These are phyloP conservation scores for Podaxis sp. DNA, from an alignment of 768 basidiomycete species.

Conservation along the genomic window DNA sequence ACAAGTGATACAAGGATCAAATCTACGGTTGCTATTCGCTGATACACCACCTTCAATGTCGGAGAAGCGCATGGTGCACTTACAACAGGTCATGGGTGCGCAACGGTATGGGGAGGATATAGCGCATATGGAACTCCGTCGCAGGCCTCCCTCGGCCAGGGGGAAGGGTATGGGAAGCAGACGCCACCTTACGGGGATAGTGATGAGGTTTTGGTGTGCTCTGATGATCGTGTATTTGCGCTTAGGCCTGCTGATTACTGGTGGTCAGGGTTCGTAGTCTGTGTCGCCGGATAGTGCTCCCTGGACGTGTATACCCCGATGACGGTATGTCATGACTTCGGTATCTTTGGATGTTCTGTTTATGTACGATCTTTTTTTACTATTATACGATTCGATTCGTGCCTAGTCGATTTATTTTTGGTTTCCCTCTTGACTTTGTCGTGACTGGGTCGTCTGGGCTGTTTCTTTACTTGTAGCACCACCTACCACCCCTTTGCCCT, in stretches of 20 bases:
- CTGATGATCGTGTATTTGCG: slow-evolving; percentile 81
- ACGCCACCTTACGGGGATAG: slow-evolving; percentile 53
- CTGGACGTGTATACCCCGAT: slow-evolving; percentile 42
- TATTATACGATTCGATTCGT: neutral
- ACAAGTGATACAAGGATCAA: slow-evolving; percentile 94
- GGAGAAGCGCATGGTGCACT: slow-evolving; percentile 46
- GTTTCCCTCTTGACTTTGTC: neutral
- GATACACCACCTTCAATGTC: slow-evolving; percentile 88
- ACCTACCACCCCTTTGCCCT: neutral
- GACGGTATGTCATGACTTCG: slow-evolving; percentile 14
- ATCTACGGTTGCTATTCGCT: slow-evolving; percentile 87
- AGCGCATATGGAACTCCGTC: slow-evolving; percentile 29
- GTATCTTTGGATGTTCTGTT: neutral
- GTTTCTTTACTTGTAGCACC: neutral
- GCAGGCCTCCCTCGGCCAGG: slow-evolving; percentile 4
- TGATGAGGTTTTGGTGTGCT: slow-evolving; percentile 88
- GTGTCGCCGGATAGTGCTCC: slow-evolving; percentile 44
- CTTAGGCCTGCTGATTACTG: slow-evolving; percentile 54
- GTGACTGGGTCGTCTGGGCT: neutral
- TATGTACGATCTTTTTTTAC: neutral
- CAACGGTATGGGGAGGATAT: slow-evolving; percentile 23
- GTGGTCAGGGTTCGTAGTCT: slow-evolving; percentile 26
- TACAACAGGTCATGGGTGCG: neutral
- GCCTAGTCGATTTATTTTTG: neutral
- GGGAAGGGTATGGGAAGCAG: slow-evolving; percentile 2